Percentiles rank a stretch among this genome's conserved stretches.
These are phyloP conservation scores for Capsicum pubescens DNA, from an alignment of 257 asterid species.

Conservation along the genomic window DNA sequence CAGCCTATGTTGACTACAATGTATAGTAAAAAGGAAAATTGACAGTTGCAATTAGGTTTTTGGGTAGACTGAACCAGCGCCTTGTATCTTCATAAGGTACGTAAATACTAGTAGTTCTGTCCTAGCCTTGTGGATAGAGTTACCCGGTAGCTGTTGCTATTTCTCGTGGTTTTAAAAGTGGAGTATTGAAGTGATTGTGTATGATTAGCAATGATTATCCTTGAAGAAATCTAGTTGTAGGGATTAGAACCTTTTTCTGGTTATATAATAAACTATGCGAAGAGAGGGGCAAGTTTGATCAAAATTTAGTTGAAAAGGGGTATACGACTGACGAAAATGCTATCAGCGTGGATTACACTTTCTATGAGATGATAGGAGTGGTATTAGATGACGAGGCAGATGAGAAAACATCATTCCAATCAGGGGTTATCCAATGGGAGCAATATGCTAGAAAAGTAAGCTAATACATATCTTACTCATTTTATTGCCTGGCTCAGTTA, in stretches of 20 bases:
- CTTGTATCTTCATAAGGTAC: background rate
- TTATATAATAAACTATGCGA: background rate
- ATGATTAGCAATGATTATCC: background rate
- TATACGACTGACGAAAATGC: background rate
- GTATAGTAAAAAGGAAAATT: background rate
- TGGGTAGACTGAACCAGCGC: background rate
- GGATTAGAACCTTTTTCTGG: background rate
- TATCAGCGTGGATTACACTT: background rate
- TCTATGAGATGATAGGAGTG: background rate
- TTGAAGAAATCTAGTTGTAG: background rate
- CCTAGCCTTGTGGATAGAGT: too few species aligned
- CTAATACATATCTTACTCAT: background rate
- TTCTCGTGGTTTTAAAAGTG: background rate
- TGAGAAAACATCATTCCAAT: background rate
- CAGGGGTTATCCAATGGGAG: background rate
- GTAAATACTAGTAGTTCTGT: background rate
- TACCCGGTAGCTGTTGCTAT: too few species aligned
- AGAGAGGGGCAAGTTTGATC: background rate
- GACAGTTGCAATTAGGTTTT: background rate
- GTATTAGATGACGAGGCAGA: background rate
- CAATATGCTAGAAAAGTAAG: constrained; percentile 19
- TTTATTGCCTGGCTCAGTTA: background rate
- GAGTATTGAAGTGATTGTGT: background rate
- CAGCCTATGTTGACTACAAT: background rate
- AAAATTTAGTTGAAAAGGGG: background rate